phyloP scores from a whole-genome alignment of 2,329 filamentous ascomycete species.

The Byssochlamys sp. region DNA sequence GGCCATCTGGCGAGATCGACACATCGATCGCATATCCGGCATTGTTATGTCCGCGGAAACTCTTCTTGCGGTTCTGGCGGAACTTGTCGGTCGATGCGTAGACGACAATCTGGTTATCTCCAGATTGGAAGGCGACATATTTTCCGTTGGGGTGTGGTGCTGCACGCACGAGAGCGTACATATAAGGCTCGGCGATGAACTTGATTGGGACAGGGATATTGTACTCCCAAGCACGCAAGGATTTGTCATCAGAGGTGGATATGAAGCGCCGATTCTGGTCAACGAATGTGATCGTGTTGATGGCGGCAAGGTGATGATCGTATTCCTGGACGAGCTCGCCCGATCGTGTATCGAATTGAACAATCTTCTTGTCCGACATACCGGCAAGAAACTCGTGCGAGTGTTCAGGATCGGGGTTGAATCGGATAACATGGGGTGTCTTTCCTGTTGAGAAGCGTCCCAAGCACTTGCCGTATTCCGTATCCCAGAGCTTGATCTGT shows the following conservation, averaged over 20 bases:
- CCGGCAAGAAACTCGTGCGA: conserved; percentile 87
- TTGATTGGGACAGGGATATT: conserved; percentile 97
- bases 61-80: conserved; percentile 93
- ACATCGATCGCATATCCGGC: conserved; percentile 88
- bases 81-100: conserved; percentile 93
- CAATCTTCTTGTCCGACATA: conserved; percentile 97
- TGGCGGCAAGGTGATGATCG: conserved; percentile 91
- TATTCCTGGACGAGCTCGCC: conserved; percentile 88
- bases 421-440: conserved; percentile 87
- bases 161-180: conserved; percentile 89
- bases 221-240: conserved; percentile 93
- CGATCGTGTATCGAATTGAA: conserved; percentile 85
- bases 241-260: conserved; percentile 95
- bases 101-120: conserved; percentile 93
- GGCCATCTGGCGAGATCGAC: conserved; percentile 78
- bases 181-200: conserved; percentile 92
- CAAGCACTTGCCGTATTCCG: conserved; percentile 81
- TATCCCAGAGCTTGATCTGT: conserved; percentile 96
- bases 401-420: conserved; percentile 70
- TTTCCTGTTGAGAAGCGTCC: conserved; percentile 86
- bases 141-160: conserved; percentile 80
- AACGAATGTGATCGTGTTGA: conserved; percentile 95
- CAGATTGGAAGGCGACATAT: conserved; percentile 85
- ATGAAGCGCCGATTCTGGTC: conserved; percentile 93
- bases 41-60: conserved; percentile 89